Evolutionary conservation across 176 grass and related monocot species (phyloP).

Genomic region (Olyra latifolia): DNA sequence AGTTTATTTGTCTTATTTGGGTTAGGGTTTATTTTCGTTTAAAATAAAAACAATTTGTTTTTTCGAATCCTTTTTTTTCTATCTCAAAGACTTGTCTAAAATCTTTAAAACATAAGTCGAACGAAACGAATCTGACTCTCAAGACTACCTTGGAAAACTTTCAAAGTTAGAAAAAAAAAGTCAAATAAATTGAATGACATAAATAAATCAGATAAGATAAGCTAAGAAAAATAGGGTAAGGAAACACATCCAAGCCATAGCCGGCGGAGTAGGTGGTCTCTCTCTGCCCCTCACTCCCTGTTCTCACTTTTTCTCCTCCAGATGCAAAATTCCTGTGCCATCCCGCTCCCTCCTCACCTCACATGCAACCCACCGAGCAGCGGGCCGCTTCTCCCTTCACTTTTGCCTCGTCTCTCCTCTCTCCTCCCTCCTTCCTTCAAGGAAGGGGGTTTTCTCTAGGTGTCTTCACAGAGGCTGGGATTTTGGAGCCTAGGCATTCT

Average conservation of each 20-base stretch:
- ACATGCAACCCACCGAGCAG: neutral
- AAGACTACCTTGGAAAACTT: too few relatives aligned
- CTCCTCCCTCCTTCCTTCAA: neutral
- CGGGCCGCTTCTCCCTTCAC: neutral
- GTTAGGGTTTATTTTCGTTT: too few relatives aligned
- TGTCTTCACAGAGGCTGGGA: neutral
- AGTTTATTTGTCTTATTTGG: too few relatives aligned
- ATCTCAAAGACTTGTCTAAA: too few relatives aligned
- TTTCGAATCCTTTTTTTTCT: too few relatives aligned
- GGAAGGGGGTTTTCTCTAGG: neutral
- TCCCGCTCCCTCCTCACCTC: neutral
- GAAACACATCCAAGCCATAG: neutral
- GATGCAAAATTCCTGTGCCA: constrained; percentile 36
- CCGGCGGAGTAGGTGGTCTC: neutral
- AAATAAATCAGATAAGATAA: too few relatives aligned
- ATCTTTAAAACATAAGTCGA: too few relatives aligned
- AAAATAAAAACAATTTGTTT: too few relatives aligned
- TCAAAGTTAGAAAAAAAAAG: too few relatives aligned
- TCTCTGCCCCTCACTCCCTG: neutral
- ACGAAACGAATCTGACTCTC: too few relatives aligned
- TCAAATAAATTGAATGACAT: too few relatives aligned
- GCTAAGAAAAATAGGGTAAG: too few relatives aligned
- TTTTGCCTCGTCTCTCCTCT: neutral
- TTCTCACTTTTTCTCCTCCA: constrained; percentile 4
- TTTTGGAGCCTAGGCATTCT: neutral